Base-by-base conservation (phyloP, 2,329 filamentous ascomycete species). In the Cladosporium cucumerinum region DNA sequence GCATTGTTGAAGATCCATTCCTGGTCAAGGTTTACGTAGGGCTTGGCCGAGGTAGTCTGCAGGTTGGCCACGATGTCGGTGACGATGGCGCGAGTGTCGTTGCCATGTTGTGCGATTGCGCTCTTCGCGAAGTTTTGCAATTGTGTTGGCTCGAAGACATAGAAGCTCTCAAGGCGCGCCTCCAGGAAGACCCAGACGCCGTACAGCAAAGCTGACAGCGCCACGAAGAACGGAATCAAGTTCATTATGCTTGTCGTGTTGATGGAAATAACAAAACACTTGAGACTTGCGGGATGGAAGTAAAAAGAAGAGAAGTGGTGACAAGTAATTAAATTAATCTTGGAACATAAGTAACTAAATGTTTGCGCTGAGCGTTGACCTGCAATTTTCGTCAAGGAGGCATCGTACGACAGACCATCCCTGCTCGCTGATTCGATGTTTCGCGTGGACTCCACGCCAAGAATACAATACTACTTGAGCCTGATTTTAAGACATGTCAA, bases 1-100 rank as follows among this genome's bases (percentile, higher is more conserved):
- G 92, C 92, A 74, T 96, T 96, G 83, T 96, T 96, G 73, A 96
- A 94, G 54, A 96, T 84, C 92, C 92, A 96, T 78, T 94, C 89
- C 79, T 94, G 87, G 21, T 65, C 62, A 12, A 72, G n/a, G 69
- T 63, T 72, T 57, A 67, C 63, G 28, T 59, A 62, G 23, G 64
- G 58, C n/a, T 52, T 49, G 23, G 54, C 58, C 11, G 65, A 65
- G 68, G 82, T 84, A 70, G 80, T 79, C 70, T 82, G 81, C 63
- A 96, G 83, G 79, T 92, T 88, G 66, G 80, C 74, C 60, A 91
- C 86, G 70, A 96, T 93, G 79, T 85, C 87, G 69, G 83, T 75
- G 66, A 92, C 89, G 11, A 93, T 84, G 64, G 82, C 82, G 65
- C 82, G 78, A 16, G 92, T 96, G 80, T 94, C 85, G 76, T 93